Evolutionary conservation across 1,139 yeast genomes (phyloP), one percentile per base, ranked within the genome.

Genomic region (Geotrichum histeridarum): DNA sequence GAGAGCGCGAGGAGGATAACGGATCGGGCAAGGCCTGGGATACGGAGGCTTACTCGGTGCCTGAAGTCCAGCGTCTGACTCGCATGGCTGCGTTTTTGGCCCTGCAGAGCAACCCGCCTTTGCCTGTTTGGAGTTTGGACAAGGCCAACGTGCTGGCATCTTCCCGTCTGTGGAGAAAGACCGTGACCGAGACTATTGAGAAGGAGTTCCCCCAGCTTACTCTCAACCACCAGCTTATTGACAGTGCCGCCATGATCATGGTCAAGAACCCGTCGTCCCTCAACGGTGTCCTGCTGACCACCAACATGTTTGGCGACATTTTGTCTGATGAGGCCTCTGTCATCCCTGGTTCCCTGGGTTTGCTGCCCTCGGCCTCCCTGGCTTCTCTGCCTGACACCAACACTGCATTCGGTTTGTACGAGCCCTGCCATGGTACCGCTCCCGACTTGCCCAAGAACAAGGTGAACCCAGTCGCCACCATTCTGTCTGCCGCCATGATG

Each of bases 11-110:
- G 67, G 99, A 93, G 75, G 97, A 90, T 68, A 86, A 83, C 51
- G 95, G 93, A 50, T 79, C 82, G 51, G 87, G 87, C 51, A 80
- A 82, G 55, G 99, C 99, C 33, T 82, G 93, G 80, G 99, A 93
- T 70, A 88, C 96, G 55, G 98, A 93, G 73, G 80, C 87, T 62
- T 93, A 93, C 74, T 77, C 93, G 39, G 95, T 90, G 38, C 79
- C 84, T 44, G 99, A 93, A 74, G 95, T 93, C 51, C 84, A 89
- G 69, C 83, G 99, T 71, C 90, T 93, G 71, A 89, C 97, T 43
- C 81, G 98, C 72, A 91, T 93, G 97, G 99, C 98, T 50, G 98
- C 96, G 4, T 93, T 89, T 74, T 76, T 93, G 78, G 97, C 99
- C 42, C 78, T 90, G 64, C 98, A 93, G 74, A 86, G 83, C 66